phyloP scores from a whole-genome alignment of 306 rosid genomes.

The Leucaena leucocephala region DNA sequence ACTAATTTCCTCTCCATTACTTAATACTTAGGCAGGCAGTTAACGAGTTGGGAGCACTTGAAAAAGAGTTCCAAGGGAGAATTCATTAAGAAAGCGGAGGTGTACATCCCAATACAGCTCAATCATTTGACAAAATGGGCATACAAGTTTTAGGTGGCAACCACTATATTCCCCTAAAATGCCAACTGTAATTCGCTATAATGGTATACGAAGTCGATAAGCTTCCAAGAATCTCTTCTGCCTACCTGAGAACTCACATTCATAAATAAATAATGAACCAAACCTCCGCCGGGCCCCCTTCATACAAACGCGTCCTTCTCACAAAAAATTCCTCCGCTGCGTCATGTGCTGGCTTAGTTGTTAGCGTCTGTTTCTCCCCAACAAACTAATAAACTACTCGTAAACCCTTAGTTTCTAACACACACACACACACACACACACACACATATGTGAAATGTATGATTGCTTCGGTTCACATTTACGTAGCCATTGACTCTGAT shows the following conservation, averaged over 20 bases:
- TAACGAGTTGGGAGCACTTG: background rate
- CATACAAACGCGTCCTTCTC: slow-evolving; percentile 42
- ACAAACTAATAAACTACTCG: background rate
- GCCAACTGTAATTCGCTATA: slow-evolving; percentile 28
- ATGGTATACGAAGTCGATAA: background rate
- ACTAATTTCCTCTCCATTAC: background rate
- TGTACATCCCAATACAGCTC: slow-evolving; percentile 35
- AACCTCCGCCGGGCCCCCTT: background rate
- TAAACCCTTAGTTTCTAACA: background rate
- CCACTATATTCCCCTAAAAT: slow-evolving; percentile 31
- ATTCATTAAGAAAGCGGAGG: background rate
- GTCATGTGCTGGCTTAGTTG: slow-evolving; percentile 23
- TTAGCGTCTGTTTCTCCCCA: slow-evolving; percentile 15
- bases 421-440: background rate
- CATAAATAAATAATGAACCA: background rate
- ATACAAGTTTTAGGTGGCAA: slow-evolving; percentile 1
- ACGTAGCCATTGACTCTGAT: background rate
- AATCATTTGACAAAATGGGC: slow-evolving; percentile 30
- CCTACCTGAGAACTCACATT: background rate
- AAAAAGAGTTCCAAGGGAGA: slow-evolving; percentile 1
- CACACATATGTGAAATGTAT: background rate
- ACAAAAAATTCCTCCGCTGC: background rate
- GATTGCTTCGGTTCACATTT: slow-evolving; percentile 21
- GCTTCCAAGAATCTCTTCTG: slow-evolving; percentile 4
- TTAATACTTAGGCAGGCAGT: background rate